These are phyloP conservation scores for Colletotrichum falcatum DNA, from an alignment of 2,329 filamentous ascomycete species.

Conservation along the genomic window DNA sequence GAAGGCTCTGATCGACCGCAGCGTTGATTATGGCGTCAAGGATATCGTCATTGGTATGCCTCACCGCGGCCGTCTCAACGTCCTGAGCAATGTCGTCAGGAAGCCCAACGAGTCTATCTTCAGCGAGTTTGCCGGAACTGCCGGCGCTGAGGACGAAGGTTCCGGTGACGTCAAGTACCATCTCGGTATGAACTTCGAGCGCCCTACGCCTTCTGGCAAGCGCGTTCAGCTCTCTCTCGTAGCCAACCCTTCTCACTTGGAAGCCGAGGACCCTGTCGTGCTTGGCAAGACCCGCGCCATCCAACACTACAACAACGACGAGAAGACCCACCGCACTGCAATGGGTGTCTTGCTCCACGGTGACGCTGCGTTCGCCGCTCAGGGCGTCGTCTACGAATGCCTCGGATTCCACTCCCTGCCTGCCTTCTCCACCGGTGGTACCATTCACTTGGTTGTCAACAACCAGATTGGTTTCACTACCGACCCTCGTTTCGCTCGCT, in stretches of 20 bases:
- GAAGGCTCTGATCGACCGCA: conserved; percentile 98
- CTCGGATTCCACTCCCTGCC: conserved; percentile 97
- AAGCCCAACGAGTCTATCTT: conserved; percentile 99
- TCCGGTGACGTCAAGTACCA: conserved; percentile 99
- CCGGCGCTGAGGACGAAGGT: conserved; percentile 91
- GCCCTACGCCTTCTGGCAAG: conserved; percentile 97
- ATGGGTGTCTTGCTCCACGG: conserved; percentile 98
- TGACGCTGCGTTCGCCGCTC: conserved; percentile 95
- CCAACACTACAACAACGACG: conserved; percentile 98
- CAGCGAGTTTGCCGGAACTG: conserved; percentile 92
- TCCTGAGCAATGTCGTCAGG: conserved; percentile 97
- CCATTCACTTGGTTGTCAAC: conserved; percentile 97
- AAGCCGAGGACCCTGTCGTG: conserved; percentile 97
- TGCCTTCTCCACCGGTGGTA: conserved; percentile 96
- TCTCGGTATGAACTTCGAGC: conserved; percentile 99
- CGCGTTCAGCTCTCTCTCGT: conserved; percentile 99
- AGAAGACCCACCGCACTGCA: conserved; percentile 86
- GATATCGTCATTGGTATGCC: conserved; percentile 99
- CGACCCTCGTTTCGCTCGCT: conserved; percentile 95
- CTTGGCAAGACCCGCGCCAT: conserved; percentile 98
- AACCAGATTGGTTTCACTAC: conserved; percentile 99
- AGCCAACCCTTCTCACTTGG: conserved; percentile 97
- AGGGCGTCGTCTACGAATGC: conserved; percentile 98
- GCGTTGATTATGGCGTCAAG: conserved; percentile 98
- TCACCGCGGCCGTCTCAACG: conserved; percentile 97